Conservation (phyloP, 768 basidiomycete genomes). For the Pisolithus sp. region DNA sequence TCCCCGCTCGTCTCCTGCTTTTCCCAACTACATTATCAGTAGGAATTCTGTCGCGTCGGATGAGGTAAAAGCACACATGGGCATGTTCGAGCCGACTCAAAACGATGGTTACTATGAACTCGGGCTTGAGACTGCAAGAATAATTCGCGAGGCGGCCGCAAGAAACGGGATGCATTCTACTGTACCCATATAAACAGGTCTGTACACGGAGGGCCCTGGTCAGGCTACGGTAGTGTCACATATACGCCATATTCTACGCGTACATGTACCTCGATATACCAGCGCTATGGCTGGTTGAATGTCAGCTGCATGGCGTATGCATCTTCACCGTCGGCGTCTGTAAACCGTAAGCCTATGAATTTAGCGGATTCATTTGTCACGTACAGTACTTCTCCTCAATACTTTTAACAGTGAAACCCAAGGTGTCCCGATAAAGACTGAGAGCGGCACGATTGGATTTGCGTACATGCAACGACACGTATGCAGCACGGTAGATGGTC, state of each 20-base stretch:
- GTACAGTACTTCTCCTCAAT: slow-evolving; percentile 89
- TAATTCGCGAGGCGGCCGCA: slow-evolving; percentile 54
- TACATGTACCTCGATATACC: no score
- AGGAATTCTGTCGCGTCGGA: slow-evolving; percentile 63
- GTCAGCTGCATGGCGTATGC: slow-evolving; percentile 85
- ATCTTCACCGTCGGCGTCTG: slow-evolving; percentile 93
- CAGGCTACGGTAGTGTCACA: no score
- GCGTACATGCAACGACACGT: slow-evolving; percentile 86
- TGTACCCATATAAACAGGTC: neutral
- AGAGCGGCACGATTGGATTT: slow-evolving; percentile 94
- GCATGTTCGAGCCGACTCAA: slow-evolving; percentile 75
- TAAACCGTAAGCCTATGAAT: slow-evolving; percentile 7
- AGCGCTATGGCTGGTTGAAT: slow-evolving; percentile 31
- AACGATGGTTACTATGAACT: slow-evolving; percentile 92
- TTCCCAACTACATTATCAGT: slow-evolving; percentile 53
- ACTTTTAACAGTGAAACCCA: slow-evolving; percentile 82
- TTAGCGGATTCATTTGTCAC: slow-evolving; percentile 23
- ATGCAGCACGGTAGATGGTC: slow-evolving; percentile 74
- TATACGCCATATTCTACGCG: no score
- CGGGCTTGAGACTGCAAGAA: slow-evolving; percentile 58
- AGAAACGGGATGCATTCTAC: neutral
- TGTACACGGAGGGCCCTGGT: slow-evolving; percentile 1
- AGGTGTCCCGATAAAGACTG: slow-evolving; percentile 77
- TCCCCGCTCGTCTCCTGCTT: slow-evolving; percentile 37
- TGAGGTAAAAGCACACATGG: slow-evolving; percentile 80